Evolutionary conservation across 192 early-diverging fungal species (phyloP).

Genomic region (Funneliformis geosporum): DNA sequence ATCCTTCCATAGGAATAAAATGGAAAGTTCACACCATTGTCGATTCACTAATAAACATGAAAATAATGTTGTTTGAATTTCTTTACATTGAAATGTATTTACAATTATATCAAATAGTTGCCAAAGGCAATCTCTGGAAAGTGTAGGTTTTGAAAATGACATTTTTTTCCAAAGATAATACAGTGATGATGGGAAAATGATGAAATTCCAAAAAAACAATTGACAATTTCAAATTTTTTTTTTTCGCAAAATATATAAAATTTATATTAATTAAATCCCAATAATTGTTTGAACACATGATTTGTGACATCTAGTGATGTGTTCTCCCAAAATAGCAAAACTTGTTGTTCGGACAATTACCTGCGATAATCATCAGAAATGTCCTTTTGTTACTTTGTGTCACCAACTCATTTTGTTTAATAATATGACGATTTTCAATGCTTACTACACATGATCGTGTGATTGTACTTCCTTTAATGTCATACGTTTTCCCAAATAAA

Average conservation of each 20-base stretch:
- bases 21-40: constrained; percentile 13
- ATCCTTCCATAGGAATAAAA: constrained; percentile 1
- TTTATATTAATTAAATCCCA: neutral
- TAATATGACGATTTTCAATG: no score
- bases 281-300: neutral
- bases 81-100: neutral
- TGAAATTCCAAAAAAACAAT: neutral
- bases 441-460: no score
- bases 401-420: no score
- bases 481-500: no score
- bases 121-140: neutral
- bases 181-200: neutral
- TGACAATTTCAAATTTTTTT: neutral
- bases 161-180: neutral
- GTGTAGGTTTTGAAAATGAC: neutral
- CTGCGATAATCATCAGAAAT: no score
- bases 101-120: neutral
- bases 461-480: no score
- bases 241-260: neutral
- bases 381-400: no score
- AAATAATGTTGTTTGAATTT: neutral
- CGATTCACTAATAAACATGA: constrained; percentile 7
- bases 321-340: neutral
- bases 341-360: no score
- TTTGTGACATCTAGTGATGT: neutral